These are phyloP conservation scores for Ophiostoma quercus DNA, from an alignment of 2,329 filamentous ascomycete genomes.

Conservation along the genomic window DNA sequence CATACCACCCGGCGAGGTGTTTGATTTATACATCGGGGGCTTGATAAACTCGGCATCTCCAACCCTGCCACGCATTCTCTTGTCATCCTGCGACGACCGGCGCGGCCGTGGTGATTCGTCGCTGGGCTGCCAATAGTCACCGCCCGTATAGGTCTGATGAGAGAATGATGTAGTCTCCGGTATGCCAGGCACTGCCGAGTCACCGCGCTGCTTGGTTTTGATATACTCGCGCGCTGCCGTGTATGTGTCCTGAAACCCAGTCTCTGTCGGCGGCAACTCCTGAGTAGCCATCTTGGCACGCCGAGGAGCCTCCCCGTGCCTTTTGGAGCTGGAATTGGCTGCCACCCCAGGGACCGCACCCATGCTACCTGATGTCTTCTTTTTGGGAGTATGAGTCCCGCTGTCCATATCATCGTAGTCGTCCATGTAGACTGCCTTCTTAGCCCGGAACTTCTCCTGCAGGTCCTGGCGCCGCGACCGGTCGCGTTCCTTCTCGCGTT, in stretches of 20 bases:
- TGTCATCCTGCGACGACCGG: constrained; percentile 28
- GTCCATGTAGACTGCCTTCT: constrained; percentile 31
- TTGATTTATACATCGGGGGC: constrained; percentile 31
- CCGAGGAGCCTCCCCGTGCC: constrained; percentile 29
- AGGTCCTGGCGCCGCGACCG: constrained; percentile 30
- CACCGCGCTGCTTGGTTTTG: not conserved
- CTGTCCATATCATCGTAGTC: constrained; percentile 30
- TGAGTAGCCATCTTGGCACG: constrained; percentile 27
- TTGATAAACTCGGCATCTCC: constrained; percentile 23
- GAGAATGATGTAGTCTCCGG: constrained; percentile 17
- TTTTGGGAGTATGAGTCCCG: constrained; percentile 28
- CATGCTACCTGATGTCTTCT: constrained; percentile 27
- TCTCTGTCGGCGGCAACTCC: not conserved
- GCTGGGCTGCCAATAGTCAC: constrained; percentile 22
- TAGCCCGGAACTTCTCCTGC: constrained; percentile 32
- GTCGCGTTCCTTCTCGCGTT: constrained; percentile 32
- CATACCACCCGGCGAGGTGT: constrained; percentile 26
- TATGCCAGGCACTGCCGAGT: not conserved
- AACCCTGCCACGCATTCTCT: constrained; percentile 17
- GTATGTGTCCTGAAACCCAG: not conserved
- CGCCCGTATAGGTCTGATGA: constrained; percentile 25
- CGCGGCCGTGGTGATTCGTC: constrained; percentile 18
- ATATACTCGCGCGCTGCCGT: not conserved
- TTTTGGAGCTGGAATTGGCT: constrained; percentile 30
- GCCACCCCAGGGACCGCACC: not conserved